Base-by-base conservation (phyloP, 495 filamentous ascomycete species). In the Aspergillus nanangensis region DNA sequence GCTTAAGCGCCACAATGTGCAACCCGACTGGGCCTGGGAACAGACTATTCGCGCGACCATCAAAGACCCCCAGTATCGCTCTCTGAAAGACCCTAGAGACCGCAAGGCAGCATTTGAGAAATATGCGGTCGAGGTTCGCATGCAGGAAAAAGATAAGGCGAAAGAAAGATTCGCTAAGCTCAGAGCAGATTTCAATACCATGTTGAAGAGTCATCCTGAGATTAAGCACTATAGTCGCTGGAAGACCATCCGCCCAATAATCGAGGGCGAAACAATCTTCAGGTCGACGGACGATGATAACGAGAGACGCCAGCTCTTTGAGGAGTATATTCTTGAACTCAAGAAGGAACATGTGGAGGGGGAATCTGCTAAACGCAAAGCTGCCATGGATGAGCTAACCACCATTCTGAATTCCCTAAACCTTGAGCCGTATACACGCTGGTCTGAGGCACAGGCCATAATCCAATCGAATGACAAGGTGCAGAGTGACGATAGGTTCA, bases 221-320 rank as follows among this genome's bases (percentile, higher is more conserved):
- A 97, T 99, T 62, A 94, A 92, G 68, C 83, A 95, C 55, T 97
- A 95, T 67, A 96, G 91, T 47, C 86, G 91, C 44, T 98, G 94
- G 94, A 96, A 88, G 76, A 96, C 87, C 23, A 91, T 91, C 45
- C 84, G 88, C 33, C 90, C 90, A 14, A 95, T 95, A 40, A 93
- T 98, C 57, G 88, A 96, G 66, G 87, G 86, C 39, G 93, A 98
- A 73, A 90, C 88, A 19, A 94, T 92, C 45, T 98, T 96, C 72
- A 83, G 89, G 48, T 89, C 90, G 24, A 89, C 91, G 27, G 85
- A 85, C 56, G 78, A 93, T 59, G 93, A 98, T 52, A 78, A 77
- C 51, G 93, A 97, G 67, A 83, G 93, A 45, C 87, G 87, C 34
- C 87, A 90, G 63, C 77, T 98, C 35, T 98, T 97, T 59, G 88